These are phyloP conservation scores for Lycium ferocissimum DNA, from an alignment of 257 asterid genomes.

Conservation along the genomic window DNA sequence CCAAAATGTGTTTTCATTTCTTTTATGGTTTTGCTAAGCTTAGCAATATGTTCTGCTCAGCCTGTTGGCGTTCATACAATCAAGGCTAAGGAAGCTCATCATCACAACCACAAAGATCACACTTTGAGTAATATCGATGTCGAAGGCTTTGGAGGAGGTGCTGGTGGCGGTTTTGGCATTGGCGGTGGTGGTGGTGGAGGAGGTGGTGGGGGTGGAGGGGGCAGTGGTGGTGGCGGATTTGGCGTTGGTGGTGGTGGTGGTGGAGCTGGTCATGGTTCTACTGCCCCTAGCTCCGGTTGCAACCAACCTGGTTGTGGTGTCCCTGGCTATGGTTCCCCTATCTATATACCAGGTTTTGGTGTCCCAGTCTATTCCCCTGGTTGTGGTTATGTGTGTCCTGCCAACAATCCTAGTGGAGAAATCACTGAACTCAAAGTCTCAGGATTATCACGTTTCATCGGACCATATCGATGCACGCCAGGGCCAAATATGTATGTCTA, in stretches of 20 bases:
- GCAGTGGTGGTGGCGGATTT: not conserved
- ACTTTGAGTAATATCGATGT: not conserved
- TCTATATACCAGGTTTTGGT: slow-evolving; percentile 17
- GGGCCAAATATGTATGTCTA: not conserved
- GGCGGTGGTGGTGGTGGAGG: not conserved
- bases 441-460: not conserved
- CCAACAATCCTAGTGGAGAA: not conserved
- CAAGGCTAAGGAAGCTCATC: not conserved
- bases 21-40: slow-evolving; percentile 27
- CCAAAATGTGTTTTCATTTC: slow-evolving; percentile 24
- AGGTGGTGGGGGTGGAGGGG: not conserved
- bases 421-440: not conserved
- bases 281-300: not conserved
- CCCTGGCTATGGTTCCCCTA: slow-evolving; percentile 18
- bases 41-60: slow-evolving; percentile 35
- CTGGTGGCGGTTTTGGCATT: not conserved
- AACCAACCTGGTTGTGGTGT: not conserved
- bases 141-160: not conserved
- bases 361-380: not conserved
- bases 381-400: slow-evolving; percentile 16
- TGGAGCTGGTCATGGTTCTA: not conserved
- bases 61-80: not conserved
- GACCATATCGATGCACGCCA: slow-evolving; percentile 10
- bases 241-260: not conserved
- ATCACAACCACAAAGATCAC: slow-evolving; percentile 9